These are phyloP conservation scores for Irpex rosettiformis DNA, from an alignment of 1,284 basidiomycete genomes.

Conservation along the genomic window DNA sequence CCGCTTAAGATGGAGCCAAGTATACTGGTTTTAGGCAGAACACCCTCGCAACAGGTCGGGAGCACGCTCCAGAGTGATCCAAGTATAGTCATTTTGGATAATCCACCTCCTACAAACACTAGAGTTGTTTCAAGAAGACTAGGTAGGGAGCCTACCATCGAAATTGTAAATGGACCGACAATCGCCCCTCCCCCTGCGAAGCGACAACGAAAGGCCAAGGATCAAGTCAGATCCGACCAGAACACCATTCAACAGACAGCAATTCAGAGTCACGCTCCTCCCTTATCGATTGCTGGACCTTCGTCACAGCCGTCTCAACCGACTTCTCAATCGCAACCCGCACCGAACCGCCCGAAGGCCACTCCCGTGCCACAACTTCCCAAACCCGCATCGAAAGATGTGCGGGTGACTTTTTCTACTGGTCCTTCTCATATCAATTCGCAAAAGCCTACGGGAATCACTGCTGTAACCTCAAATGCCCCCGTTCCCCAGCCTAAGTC, in stretches of 20 bases:
- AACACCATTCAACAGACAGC: no score
- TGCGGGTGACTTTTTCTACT: no score
- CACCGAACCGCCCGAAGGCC: no score
- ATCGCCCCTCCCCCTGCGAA: not conserved
- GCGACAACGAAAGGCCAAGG: not conserved
- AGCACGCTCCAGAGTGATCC: not conserved
- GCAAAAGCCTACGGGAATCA: no score
- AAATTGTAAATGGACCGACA: not conserved
- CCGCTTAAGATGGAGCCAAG: not conserved
- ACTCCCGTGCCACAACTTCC: no score
- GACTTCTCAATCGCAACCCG: not conserved
- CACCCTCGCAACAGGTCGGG: not conserved
- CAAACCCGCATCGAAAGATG: not conserved
- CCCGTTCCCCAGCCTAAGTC: not conserved
- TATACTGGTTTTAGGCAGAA: not conserved
- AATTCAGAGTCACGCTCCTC: no score
- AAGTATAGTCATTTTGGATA: not conserved
- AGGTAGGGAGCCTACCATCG: not conserved
- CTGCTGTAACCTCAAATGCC: no score
- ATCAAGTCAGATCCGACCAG: not conserved
- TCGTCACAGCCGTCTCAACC: not conserved
- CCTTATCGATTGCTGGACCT: not conserved
- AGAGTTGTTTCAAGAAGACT: not conserved
- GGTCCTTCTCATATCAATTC: no score
- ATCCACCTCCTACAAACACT: not conserved